These are phyloP conservation scores for Vachellia collinsii DNA, from an alignment of 306 rosid genomes.

Conservation along the genomic window DNA sequence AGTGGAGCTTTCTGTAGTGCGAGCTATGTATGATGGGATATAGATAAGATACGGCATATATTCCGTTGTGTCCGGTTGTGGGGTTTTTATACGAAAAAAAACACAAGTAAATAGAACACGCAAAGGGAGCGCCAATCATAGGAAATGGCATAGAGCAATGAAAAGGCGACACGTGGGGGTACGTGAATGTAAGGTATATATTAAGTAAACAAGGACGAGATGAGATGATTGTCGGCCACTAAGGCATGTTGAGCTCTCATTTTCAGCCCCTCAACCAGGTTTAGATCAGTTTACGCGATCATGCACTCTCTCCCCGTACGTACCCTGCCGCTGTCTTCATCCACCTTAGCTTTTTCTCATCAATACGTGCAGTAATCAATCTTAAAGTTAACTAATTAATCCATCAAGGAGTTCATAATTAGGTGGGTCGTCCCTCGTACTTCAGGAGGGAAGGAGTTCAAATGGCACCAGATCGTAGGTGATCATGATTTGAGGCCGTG, in stretches of 20 bases:
- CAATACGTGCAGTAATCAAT: background rate
- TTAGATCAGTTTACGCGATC: background rate
- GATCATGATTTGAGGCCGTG: conserved; percentile 33
- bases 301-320: conserved; percentile 41
- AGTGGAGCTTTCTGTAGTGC: no score
- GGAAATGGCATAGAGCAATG: no score
- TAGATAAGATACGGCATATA: no score
- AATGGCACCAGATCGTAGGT: background rate
- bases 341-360: conserved; percentile 16
- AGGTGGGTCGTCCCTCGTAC: no score
- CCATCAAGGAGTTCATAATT: background rate
- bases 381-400: background rate
- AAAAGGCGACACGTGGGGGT: conserved; percentile 30
- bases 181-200: background rate
- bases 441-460: background rate
- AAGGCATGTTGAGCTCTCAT: conserved; percentile 39
- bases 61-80: no score
- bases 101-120: no score
- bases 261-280: conserved; percentile 23
- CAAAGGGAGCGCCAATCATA: no score
- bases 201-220: conserved; percentile 1
- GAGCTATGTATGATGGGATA: no score
- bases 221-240: conserved; percentile 51
- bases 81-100: no score
- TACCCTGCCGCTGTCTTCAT: conserved; percentile 27